A percentile compares a stretch with the other conserved stretches of the same genome.
Evolutionary conservation across 2,329 filamentous ascomycete species (phyloP).

Genomic region (Thielaviopsis punctulata): DNA sequence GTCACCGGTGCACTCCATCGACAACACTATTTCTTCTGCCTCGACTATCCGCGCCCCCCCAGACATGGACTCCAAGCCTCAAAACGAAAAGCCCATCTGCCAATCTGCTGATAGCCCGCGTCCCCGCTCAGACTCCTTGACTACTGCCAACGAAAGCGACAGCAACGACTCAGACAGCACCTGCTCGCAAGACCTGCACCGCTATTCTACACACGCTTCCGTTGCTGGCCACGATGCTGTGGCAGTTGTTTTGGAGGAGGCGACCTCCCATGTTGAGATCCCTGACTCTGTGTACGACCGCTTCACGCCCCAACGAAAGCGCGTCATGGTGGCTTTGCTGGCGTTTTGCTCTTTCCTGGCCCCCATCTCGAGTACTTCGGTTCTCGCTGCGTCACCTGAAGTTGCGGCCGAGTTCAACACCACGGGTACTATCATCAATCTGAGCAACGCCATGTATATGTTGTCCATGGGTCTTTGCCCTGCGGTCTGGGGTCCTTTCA

Average conservation of each 20-base stretch:
- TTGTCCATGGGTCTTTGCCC: constrained; percentile 55
- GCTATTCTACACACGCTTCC: constrained; percentile 7
- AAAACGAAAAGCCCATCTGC: neutral
- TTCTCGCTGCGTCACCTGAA: constrained; percentile 58
- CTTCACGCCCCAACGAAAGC: constrained; percentile 44
- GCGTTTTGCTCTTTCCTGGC: constrained; percentile 62
- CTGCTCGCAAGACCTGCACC: constrained; percentile 4
- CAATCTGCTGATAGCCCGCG: neutral
- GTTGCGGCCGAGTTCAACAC: constrained; percentile 48
- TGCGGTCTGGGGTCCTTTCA: constrained; percentile 56
- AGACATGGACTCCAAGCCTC: neutral
- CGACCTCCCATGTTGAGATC: constrained; percentile 17
- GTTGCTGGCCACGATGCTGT: constrained; percentile 10
- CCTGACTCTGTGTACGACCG: constrained; percentile 46
- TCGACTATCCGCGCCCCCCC: neutral
- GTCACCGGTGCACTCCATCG: neutral
- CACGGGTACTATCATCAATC: constrained; percentile 51
- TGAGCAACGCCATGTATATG: constrained; percentile 61
- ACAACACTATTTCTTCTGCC: neutral
- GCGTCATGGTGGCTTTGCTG: constrained; percentile 48
- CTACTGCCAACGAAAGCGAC: neutral
- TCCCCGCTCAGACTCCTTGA: neutral
- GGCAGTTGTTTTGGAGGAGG: constrained; percentile 7
- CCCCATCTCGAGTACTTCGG: constrained; percentile 56
- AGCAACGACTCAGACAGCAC: constrained; percentile 1